Percentiles rank a stretch among this genome's conserved stretches.
These are phyloP conservation scores for Recurvomyces mirabilis DNA, from an alignment of 495 filamentous ascomycete species.

Conservation along the genomic window DNA sequence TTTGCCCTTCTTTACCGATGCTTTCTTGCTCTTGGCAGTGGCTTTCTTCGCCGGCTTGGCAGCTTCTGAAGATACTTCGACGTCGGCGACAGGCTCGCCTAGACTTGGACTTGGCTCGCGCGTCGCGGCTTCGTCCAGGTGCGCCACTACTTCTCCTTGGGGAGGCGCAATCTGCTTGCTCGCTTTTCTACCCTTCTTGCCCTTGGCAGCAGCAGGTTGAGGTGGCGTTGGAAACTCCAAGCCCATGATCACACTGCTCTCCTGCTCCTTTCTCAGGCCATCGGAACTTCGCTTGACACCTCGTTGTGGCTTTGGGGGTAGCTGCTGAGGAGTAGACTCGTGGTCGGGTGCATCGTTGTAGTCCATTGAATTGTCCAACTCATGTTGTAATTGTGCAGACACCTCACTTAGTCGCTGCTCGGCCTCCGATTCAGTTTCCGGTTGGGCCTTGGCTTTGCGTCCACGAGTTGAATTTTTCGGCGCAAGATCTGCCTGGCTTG, in stretches of 20 bases:
- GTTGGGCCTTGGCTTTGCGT: conserved; percentile 15
- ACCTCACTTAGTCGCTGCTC: conserved; percentile 10
- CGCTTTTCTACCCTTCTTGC: conserved; percentile 16
- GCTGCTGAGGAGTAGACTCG: conserved; percentile 6
- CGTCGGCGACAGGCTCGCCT: not conserved
- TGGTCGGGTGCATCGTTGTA: conserved; percentile 3
- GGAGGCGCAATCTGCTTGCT: conserved; percentile 12
- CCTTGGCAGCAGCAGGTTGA: conserved; percentile 4
- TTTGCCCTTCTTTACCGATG: conserved; percentile 12
- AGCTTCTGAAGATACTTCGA: not conserved
- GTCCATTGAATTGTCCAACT: conserved; percentile 15
- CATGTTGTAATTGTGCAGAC: conserved; percentile 19
- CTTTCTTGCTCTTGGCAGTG: conserved; percentile 15
- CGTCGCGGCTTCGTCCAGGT: not conserved
- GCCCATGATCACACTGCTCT: not conserved
- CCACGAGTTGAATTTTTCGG: conserved; percentile 15
- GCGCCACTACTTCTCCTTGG: not conserved
- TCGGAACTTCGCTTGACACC: conserved; percentile 16
- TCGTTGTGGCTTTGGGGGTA: conserved; percentile 6
- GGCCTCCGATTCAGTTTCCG: conserved; percentile 8
- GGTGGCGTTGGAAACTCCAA: conserved; percentile 15
- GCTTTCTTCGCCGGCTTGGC: conserved; percentile 8
- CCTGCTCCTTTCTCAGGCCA: conserved; percentile 7
- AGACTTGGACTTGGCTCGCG: not conserved
- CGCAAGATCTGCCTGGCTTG: not conserved